Percentiles rank a stretch among this genome's conserved stretches.
Evolutionary conservation across 2,329 filamentous ascomycete species (phyloP).

Genomic region (Pestalotiopsis fici): DNA sequence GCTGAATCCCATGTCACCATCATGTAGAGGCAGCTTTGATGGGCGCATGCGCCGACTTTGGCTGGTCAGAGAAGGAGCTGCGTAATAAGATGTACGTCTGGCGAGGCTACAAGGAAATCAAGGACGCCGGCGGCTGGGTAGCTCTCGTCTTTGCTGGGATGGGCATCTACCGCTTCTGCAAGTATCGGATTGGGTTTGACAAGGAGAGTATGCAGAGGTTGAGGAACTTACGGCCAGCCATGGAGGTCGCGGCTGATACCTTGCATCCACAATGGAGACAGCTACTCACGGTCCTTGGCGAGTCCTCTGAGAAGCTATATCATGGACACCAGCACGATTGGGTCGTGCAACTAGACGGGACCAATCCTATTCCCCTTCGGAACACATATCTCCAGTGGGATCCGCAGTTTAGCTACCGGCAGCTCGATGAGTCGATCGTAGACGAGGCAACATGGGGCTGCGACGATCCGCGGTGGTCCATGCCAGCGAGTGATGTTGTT

Average conservation of each 20-base stretch:
- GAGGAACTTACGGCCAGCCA: conserved; percentile 40
- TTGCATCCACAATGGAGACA: conserved; percentile 55
- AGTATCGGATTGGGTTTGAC: conserved; percentile 56
- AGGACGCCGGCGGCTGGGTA: conserved; percentile 56
- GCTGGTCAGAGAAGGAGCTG: conserved; percentile 58
- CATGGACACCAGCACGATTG: conserved; percentile 52
- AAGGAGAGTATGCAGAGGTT: conserved; percentile 50
- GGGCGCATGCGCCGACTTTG: conserved; percentile 54
- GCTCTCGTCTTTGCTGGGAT: conserved; percentile 57
- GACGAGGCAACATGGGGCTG: conserved; percentile 49
- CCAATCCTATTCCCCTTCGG: conserved; percentile 39
- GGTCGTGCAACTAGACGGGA: conserved; percentile 45
- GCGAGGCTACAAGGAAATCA: conserved; percentile 61
- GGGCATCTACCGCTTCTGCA: conserved; percentile 61
- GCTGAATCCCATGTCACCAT: not conserved
- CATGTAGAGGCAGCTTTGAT: conserved; percentile 42
- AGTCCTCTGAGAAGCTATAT: conserved; percentile 38
- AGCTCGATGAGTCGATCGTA: conserved; percentile 50
- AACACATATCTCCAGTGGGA: conserved; percentile 49
- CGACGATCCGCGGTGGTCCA: conserved; percentile 48
- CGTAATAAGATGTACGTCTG: conserved; percentile 52
- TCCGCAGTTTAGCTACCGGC: conserved; percentile 45
- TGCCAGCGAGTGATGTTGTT: conserved; percentile 25
- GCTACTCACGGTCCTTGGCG: conserved; percentile 47
- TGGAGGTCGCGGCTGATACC: conserved; percentile 56